Percentiles rank a stretch among this genome's conserved stretches.
Evolutionary conservation across 805 yeast genomes (phyloP).

Genomic region (Zygotorulaspora chibaensis): DNA sequence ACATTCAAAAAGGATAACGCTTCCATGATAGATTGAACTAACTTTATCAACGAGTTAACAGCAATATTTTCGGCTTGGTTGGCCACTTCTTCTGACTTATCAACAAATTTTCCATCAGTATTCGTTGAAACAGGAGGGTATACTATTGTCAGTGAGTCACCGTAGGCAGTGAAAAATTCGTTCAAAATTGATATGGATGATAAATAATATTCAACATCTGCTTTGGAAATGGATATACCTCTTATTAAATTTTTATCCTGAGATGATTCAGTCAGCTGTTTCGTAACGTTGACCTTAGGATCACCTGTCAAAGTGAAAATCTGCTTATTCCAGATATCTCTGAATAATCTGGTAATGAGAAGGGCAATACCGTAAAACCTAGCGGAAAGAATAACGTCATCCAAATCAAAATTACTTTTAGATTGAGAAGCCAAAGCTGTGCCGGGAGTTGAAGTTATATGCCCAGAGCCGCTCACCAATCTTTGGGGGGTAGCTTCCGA

Average conservation of each 20-base stretch:
- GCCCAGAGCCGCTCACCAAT: conserved; percentile 4
- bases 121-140: conserved; percentile 45
- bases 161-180: conserved; percentile 65
- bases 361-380: conserved; percentile 85
- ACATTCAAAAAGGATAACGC: conserved; percentile 85
- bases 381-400: conserved; percentile 84
- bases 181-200: conserved; percentile 66
- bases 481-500: conserved; percentile 22
- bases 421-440: conserved; percentile 11
- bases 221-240: conserved; percentile 28
- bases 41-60: conserved; percentile 67
- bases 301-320: conserved; percentile 47
- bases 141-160: conserved; percentile 38
- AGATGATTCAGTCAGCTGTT: conserved; percentile 24
- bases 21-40: conserved; percentile 76
- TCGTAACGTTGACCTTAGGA: conserved; percentile 11
- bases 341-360: conserved; percentile 69
- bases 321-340: conserved; percentile 72
- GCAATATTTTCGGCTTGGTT: conserved; percentile 90
- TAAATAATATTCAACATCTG: conserved; percentile 60
- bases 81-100: conserved; percentile 56
- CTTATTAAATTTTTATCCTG: conserved; percentile 20
- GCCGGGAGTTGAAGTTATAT: conserved; percentile 13
- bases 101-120: conserved; percentile 36
- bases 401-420: conserved; percentile 41